Conservation (phyloP, 257 asterid species). For the Solanum gracilifrons region DNA sequence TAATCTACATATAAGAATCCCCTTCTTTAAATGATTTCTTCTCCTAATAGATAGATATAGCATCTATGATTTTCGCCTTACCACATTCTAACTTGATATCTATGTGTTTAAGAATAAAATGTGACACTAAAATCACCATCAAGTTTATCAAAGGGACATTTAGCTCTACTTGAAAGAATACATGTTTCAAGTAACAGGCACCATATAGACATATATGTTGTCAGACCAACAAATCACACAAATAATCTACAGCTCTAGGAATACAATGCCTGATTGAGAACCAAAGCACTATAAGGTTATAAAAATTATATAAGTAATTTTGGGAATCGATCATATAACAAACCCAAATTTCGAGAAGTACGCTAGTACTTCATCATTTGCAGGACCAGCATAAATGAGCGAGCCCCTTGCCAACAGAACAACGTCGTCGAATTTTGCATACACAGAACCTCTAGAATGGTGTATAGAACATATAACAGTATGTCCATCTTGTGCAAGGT, state of each 20-base stretch:
- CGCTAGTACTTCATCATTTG: constrained; percentile 52
- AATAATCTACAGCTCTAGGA: neutral
- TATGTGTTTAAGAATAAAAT: neutral
- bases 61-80: neutral
- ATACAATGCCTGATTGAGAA: neutral
- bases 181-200: neutral
- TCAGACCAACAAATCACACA: neutral
- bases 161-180: neutral
- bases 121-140: too few relatives aligned
- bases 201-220: neutral
- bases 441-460: constrained; percentile 94
- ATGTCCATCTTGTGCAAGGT: constrained; percentile 92
- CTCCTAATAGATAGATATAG: neutral
- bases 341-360: constrained; percentile 82
- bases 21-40: neutral
- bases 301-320: neutral
- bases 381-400: constrained; percentile 86
- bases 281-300: neutral
- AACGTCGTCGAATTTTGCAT: constrained; percentile 86
- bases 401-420: constrained; percentile 79
- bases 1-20: neutral
- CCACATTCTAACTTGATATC: neutral
- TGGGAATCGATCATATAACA: constrained; percentile 18
- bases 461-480: constrained; percentile 96
- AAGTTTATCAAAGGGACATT: neutral